A percentile compares a stretch with the other conserved stretches of the same genome.
Evolutionary conservation across 2,329 filamentous ascomycete species (phyloP).

Genomic region (Cryphonectria parasitica): DNA sequence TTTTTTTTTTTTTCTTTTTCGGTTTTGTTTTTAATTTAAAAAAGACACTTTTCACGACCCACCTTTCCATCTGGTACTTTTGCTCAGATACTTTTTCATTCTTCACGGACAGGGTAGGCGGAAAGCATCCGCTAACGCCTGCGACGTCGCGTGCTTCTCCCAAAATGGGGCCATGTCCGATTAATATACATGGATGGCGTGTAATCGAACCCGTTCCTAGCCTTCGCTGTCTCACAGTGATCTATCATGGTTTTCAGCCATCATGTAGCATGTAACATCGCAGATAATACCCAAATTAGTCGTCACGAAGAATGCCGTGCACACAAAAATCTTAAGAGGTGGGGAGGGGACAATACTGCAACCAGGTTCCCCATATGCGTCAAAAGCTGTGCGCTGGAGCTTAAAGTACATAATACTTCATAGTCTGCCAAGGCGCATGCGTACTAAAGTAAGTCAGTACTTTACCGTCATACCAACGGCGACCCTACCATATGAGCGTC

Average conservation of each 20-base stretch:
- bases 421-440: not conserved
- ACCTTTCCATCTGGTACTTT: not conserved
- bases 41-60: not conserved
- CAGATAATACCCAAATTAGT: not conserved
- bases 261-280: not conserved
- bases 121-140: not conserved
- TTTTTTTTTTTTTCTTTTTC: not conserved
- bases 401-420: not conserved
- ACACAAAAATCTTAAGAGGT: not conserved
- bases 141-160: not conserved
- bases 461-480: not conserved
- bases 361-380: not conserved
- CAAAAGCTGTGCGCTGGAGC: not conserved
- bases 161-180: not conserved
- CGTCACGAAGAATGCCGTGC: not conserved
- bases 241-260: not conserved
- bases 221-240: not conserved
- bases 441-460: not conserved
- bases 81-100: not conserved
- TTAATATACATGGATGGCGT: not conserved
- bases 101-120: not conserved
- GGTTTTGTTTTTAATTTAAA: not conserved
- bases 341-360: not conserved
- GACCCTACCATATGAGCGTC: not conserved
- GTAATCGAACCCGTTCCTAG: not conserved